phyloP scores from a whole-genome alignment of 2,329 filamentous ascomycete species.

The Aspergillus ruber region DNA sequence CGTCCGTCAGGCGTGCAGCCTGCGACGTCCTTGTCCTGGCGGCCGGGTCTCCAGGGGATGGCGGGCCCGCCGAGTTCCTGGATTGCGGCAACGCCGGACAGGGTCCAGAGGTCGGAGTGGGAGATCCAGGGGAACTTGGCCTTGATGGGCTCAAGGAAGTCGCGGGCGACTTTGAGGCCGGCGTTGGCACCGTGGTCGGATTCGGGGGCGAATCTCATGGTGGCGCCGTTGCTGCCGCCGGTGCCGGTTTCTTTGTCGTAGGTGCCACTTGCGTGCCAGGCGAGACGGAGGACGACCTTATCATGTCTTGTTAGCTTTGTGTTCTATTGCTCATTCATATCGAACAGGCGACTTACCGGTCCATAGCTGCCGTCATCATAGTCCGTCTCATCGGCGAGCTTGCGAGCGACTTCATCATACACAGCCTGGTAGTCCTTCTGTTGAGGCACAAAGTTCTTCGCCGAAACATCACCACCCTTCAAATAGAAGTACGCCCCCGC shows the following conservation, averaged over 20 bases:
- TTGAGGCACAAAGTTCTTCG: conserved; percentile 60
- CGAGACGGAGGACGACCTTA: neutral
- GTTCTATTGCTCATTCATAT: neutral
- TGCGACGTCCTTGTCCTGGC: conserved; percentile 67
- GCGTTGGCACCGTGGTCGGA: conserved; percentile 88
- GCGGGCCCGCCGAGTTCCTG: conserved; percentile 91
- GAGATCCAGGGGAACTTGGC: conserved; percentile 88
- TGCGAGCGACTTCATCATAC: conserved; percentile 76
- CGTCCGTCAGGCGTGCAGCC: conserved; percentile 93
- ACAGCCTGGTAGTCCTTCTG: conserved; percentile 92
- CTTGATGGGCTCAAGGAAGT: conserved; percentile 92
- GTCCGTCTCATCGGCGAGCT: conserved; percentile 80
- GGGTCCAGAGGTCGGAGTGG: conserved; percentile 96
- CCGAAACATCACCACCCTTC: conserved; percentile 44
- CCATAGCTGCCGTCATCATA: conserved; percentile 97
- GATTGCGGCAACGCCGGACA: conserved; percentile 75
- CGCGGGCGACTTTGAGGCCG: conserved; percentile 74
- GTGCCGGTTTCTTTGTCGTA: conserved; percentile 83
- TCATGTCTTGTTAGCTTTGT: neutral
- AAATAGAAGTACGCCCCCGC: conserved; percentile 61
- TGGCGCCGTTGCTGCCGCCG: conserved; percentile 91
- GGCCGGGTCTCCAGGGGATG: conserved; percentile 84
- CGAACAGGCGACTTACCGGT: conserved; percentile 48
- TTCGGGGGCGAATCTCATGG: conserved; percentile 92
- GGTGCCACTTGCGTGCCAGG: conserved; percentile 81